Evolutionary conservation across 1,284 basidiomycete genomes (phyloP).

Genomic region (Exobasidium cylindrosporum): DNA sequence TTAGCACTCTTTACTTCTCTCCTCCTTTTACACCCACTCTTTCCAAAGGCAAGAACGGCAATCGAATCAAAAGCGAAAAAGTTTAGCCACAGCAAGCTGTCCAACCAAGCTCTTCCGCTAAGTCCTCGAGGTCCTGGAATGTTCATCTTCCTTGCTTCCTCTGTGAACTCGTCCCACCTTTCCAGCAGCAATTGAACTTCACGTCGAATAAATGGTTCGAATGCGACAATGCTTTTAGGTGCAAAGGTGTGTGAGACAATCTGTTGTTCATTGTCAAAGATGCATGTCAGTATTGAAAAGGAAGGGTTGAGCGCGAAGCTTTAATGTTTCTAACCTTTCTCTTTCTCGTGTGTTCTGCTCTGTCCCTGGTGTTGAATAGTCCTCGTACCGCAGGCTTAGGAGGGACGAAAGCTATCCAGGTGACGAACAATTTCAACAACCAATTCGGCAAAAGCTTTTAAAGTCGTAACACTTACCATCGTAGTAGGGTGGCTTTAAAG

Average conservation of each 20-base stretch:
- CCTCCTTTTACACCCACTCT: slow-evolving; percentile 15
- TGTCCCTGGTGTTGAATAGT: slow-evolving; percentile 80
- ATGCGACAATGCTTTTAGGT: slow-evolving; percentile 57
- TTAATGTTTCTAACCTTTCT: no score
- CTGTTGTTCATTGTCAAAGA: no score
- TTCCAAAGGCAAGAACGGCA: slow-evolving; percentile 51
- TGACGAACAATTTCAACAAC: not conserved
- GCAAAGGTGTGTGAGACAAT: slow-evolving; percentile 79
- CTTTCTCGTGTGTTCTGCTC: slow-evolving; percentile 78
- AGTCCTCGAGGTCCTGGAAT: slow-evolving; percentile 32
- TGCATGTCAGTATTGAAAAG: no score
- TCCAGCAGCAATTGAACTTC: slow-evolving; percentile 43
- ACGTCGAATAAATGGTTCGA: slow-evolving; percentile 46
- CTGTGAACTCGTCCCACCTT: slow-evolving; percentile 45
- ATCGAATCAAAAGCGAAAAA: slow-evolving; percentile 71
- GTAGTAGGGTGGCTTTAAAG: slow-evolving; percentile 61
- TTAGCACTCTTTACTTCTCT: no score
- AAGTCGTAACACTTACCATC: slow-evolving; percentile 58
- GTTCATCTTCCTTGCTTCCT: slow-evolving; percentile 29
- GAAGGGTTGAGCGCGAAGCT: no score
- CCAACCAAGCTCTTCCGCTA: slow-evolving; percentile 44
- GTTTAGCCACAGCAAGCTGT: slow-evolving; percentile 65
- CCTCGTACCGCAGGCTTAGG: slow-evolving; percentile 57
- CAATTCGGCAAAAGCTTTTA: not conserved
- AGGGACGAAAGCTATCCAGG: slow-evolving; percentile 61